phyloP scores from a whole-genome alignment of 257 asterid genomes.

The Apocynum venetum region DNA sequence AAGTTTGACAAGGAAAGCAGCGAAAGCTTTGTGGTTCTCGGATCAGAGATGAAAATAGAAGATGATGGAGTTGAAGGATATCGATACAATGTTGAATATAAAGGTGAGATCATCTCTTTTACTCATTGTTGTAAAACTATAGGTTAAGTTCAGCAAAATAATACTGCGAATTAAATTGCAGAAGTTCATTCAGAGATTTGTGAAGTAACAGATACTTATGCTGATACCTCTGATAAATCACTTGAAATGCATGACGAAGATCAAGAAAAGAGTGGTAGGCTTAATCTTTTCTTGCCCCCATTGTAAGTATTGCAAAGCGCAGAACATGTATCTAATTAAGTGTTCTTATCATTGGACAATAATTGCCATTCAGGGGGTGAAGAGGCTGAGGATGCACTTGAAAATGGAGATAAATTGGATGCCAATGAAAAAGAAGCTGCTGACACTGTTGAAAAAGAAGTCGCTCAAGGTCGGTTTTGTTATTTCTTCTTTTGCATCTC shows the following conservation, averaged over 20 bases:
- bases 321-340: background rate
- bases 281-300: background rate
- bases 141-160: background rate
- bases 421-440: slow-evolving; percentile 7
- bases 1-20: background rate
- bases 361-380: background rate
- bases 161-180: background rate
- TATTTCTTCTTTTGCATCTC: background rate
- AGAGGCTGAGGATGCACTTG: background rate
- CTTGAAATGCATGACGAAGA: slow-evolving; percentile 13
- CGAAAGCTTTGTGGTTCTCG: background rate
- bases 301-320: background rate
- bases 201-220: slow-evolving; percentile 16
- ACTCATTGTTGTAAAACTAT: no score
- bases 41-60: slow-evolving; percentile 8
- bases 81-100: background rate
- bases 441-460: slow-evolving; percentile 9
- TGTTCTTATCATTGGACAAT: background rate
- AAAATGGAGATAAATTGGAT: background rate
- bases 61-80: slow-evolving; percentile 14
- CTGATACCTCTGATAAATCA: slow-evolving; percentile 8
- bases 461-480: background rate
- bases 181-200: slow-evolving; percentile 10
- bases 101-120: background rate
- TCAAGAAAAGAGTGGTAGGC: slow-evolving; percentile 23